phyloP scores from a whole-genome alignment of 192 early-diverging fungal genomes.

The Diversispora epigaea region DNA sequence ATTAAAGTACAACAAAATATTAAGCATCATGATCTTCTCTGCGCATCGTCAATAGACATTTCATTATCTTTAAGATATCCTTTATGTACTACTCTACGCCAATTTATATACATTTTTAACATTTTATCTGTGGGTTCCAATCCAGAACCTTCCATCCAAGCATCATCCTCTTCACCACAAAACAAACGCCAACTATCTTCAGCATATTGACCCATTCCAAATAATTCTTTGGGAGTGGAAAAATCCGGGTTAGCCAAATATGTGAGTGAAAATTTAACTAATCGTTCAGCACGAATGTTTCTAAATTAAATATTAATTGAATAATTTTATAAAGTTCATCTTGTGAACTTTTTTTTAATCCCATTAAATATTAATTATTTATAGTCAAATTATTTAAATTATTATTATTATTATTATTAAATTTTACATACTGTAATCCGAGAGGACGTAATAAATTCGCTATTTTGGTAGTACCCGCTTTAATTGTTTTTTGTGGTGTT shows the following conservation, averaged over 20 bases:
- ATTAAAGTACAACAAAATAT: too few relatives aligned
- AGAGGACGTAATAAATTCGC: slow-evolving; percentile 18
- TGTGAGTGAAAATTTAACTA: slow-evolving; percentile 23
- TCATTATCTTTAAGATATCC: too few relatives aligned
- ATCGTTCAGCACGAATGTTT: slow-evolving; percentile 21
- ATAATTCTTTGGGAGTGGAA: slow-evolving; percentile 17
- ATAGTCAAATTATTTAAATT: too few relatives aligned
- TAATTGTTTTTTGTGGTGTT: slow-evolving; percentile 16
- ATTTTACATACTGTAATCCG: slow-evolving; percentile 30
- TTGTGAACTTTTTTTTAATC: too few relatives aligned
- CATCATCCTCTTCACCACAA: slow-evolving; percentile 29
- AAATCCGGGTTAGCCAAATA: slow-evolving; percentile 24
- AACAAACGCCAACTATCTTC: slow-evolving; percentile 33
- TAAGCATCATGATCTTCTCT: too few relatives aligned
- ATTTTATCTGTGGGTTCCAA: slow-evolving; percentile 27
- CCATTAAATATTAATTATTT: too few relatives aligned
- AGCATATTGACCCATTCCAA: slow-evolving; percentile 33
- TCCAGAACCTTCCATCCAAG: slow-evolving; percentile 15
- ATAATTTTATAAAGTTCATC: not conserved
- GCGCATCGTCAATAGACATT: too few relatives aligned
- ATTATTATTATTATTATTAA: not conserved
- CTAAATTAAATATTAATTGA: not conserved
- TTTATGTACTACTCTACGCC: too few relatives aligned
- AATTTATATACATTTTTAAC: slow-evolving; percentile 19
- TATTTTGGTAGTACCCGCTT: slow-evolving; percentile 11